phyloP scores from a whole-genome alignment of 371 early-diverging fungal genomes.

The Lichtheimia corymbifera region DNA sequence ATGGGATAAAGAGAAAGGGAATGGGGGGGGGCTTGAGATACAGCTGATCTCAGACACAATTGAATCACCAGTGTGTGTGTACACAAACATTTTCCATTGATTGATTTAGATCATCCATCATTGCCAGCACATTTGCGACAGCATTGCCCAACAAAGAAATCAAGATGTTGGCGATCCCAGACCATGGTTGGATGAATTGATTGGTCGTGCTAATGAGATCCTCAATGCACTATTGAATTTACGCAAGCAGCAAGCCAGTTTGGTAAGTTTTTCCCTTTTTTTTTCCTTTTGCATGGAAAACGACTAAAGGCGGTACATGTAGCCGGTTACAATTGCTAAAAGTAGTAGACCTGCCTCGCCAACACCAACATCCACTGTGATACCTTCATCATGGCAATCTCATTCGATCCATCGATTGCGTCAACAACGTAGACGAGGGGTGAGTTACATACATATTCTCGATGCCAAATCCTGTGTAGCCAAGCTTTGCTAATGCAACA shows the following conservation, averaged over 20 bases:
- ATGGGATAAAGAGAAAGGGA: too few species aligned
- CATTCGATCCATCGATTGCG: background rate
- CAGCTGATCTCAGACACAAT: too few species aligned
- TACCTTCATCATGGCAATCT: background rate
- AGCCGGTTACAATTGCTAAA: too few species aligned
- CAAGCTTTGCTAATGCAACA: too few species aligned
- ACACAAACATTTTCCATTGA: background rate
- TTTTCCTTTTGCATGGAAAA: background rate
- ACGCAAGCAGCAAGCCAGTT: conserved; percentile 38
- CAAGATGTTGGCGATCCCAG: conserved; percentile 14
- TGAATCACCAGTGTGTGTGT: too few species aligned
- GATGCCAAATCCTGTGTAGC: too few species aligned
- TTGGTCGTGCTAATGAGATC: conserved; percentile 41
- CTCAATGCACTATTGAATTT: conserved; percentile 43
- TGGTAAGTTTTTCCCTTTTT: background rate
- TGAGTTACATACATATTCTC: too few species aligned
- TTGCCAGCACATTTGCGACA: conserved; percentile 30
- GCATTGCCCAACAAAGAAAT: conserved; percentile 21
- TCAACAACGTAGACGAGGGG: background rate
- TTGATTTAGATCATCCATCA: conserved; percentile 26
- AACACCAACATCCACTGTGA: background rate
- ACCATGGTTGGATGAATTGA: conserved; percentile 52
- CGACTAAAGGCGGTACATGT: too few species aligned
- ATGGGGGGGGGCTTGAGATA: too few species aligned
- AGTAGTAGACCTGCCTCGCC: background rate